A percentile compares a stretch with the other conserved stretches of the same genome.
phyloP scores from a whole-genome alignment of 2,329 filamentous ascomycete species.

The Mycosphaerelloides madeirae region DNA sequence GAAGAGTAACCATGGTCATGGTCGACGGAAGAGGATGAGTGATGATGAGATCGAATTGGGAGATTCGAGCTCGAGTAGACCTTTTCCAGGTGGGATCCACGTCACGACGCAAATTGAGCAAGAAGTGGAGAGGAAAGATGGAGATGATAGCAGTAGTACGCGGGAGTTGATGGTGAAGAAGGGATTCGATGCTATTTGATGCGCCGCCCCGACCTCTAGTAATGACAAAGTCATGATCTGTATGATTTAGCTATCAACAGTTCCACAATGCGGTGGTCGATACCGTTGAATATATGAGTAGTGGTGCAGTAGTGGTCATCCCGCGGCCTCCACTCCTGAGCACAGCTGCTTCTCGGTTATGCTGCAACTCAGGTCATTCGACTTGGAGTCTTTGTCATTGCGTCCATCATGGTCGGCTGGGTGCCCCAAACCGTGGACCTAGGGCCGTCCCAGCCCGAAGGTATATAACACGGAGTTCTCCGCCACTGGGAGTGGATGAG shows the following conservation, averaged over 20 bases:
- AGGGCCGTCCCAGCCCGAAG: too few species aligned
- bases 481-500: background rate
- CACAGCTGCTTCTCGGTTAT: too few species aligned
- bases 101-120: slow-evolving; percentile 19
- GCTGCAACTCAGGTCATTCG: too few species aligned
- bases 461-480: background rate
- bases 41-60: slow-evolving; percentile 13
- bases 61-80: background rate
- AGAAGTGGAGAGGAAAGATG: slow-evolving; percentile 9
- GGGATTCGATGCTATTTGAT: background rate
- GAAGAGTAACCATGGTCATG: too few species aligned
- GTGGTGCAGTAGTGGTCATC: too few species aligned
- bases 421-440: too few species aligned
- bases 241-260: too few species aligned
- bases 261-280: background rate
- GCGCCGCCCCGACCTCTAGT: too few species aligned
- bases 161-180: background rate
- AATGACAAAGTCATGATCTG: too few species aligned
- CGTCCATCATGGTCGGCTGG: too few species aligned
- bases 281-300: too few species aligned
- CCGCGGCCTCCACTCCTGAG: background rate
- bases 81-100: slow-evolving; percentile 12
- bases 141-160: background rate
- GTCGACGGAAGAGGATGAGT: background rate
- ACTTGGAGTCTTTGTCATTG: too few species aligned